A percentile compares a stretch with the other conserved stretches of the same genome.
phyloP scores from a whole-genome alignment of 352 stramenopile species.

The Globisporangium takayamanum region DNA sequence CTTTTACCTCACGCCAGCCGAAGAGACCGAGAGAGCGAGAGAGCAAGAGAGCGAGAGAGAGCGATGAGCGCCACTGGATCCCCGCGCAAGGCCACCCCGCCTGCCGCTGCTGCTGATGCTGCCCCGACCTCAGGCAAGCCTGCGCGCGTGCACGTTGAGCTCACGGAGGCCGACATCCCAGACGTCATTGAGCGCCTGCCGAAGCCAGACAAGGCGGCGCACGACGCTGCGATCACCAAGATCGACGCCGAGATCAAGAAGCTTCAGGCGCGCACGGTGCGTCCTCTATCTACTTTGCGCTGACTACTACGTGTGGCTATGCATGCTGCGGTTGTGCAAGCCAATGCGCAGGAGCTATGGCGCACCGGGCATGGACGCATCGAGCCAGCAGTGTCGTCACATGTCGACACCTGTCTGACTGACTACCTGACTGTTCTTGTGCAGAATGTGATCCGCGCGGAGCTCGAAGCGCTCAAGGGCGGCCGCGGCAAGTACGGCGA shows the following conservation, averaged over 20 bases:
- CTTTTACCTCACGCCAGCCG: too few relatives aligned
- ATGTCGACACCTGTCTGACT: not conserved
- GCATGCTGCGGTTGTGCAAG: not conserved
- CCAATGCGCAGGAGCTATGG: not conserved
- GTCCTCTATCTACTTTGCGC: constrained; percentile 4
- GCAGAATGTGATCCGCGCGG: constrained; percentile 47
- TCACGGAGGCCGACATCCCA: constrained; percentile 49
- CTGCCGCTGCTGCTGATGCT: not conserved
- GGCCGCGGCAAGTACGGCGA: constrained; percentile 75
- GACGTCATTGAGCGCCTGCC: constrained; percentile 75
- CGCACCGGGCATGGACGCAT: not conserved
- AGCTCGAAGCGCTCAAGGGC: constrained; percentile 81
- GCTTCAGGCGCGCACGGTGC: constrained; percentile 77
- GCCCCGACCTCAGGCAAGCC: constrained; percentile 3
- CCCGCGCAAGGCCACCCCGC: constrained; percentile 19
- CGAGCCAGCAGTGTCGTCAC: too few relatives aligned
- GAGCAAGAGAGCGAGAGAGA: not conserved
- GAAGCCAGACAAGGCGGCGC: constrained; percentile 87
- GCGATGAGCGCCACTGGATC: constrained; percentile 28
- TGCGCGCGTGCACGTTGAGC: constrained; percentile 16
- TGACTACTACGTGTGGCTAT: not conserved
- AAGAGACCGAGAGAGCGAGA: too few relatives aligned
- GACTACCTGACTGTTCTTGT: not conserved
- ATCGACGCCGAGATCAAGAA: constrained; percentile 91
- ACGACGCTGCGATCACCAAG: constrained; percentile 80